Evolutionary conservation across 371 early-diverging fungal genomes (phyloP), one percentile per base, ranked within the genome.

Genomic region (Mucor circinelloides): DNA sequence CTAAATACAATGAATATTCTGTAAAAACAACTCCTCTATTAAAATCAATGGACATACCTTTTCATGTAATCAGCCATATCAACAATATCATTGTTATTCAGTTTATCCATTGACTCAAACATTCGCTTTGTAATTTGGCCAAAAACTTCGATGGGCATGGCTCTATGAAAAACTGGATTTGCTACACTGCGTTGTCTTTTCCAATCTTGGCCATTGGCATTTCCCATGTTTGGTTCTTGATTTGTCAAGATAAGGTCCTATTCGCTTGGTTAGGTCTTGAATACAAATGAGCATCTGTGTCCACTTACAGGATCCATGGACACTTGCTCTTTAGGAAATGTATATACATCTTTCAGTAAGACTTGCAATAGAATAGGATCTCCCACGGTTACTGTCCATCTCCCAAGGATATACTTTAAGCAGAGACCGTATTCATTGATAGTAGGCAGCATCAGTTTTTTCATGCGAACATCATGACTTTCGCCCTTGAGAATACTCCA

Each of bases 101-200:
- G 8, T 27, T 32, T 50, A 7, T 77, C 72, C 9, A 75, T 66
- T 2, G 65, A 38, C 19, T 9, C 28, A 31, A 80, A 69, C 66
- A 81, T 66, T 0, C 36, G 58, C 12, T 31, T 27, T 6, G 58
- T 66, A 8, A 77, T 52, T 10, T 67, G 19, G 1, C 71, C 79
- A 68, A 83, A 78, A 5, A 56, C 28, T 13, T 70, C 68, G 1
- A 78, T 40, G 0, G 81, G 74, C 69, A 74, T 71, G 1, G 71
- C 58, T 21, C 75, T 64, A 17, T 75, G 77, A 36, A 83, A 83
- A 0, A 69, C 75, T 1, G 80, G 79, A 17, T 78, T 80, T 2
- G 73, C 76, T 10, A 77, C 74, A 21, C 36, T 61, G 25, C 70
- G 28, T 56, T 50, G 69, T 13, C 59, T 42, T 40, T 42, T 48